Conservation (phyloP, 2,329 filamentous ascomycete genomes). For the Lecanicillium sp. region DNA sequence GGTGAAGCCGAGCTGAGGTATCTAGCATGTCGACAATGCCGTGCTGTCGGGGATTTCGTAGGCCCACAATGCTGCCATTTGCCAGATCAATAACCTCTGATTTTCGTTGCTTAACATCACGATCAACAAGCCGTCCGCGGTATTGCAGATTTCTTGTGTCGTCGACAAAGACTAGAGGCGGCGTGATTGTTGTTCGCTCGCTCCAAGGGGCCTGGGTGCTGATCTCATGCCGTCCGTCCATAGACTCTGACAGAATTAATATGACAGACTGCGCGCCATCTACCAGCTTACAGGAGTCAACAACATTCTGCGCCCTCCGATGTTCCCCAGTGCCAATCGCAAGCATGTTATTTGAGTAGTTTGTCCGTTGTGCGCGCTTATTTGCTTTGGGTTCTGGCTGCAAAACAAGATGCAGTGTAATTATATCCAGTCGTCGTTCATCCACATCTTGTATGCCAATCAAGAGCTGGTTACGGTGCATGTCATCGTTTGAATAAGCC, state of each 20-base stretch:
- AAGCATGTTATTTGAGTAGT: constrained; percentile 2
- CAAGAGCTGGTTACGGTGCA: constrained; percentile 47
- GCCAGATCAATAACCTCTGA: constrained; percentile 37
- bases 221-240: constrained; percentile 56
- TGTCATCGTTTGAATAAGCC: constrained; percentile 44
- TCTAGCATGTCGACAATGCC: constrained; percentile 63
- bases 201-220: constrained; percentile 73
- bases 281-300: constrained; percentile 63
- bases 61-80: constrained; percentile 39
- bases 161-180: constrained; percentile 53
- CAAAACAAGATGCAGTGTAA: constrained; percentile 51
- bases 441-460: constrained; percentile 64
- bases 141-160: constrained; percentile 54
- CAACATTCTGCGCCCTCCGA: constrained; percentile 57
- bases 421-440: constrained; percentile 59
- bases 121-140: constrained; percentile 40
- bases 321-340: constrained; percentile 32
- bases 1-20: constrained; percentile 53
- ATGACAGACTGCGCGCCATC: constrained; percentile 63
- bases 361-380: not conserved
- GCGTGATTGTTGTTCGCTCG: constrained; percentile 55
- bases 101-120: constrained; percentile 41
- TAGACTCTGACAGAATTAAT: constrained; percentile 59
- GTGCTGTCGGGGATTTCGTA: constrained; percentile 49
- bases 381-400: constrained; percentile 9